phyloP scores from a whole-genome alignment of 2,329 filamentous ascomycete species.

The Ophiosphaerella herpotricha region DNA sequence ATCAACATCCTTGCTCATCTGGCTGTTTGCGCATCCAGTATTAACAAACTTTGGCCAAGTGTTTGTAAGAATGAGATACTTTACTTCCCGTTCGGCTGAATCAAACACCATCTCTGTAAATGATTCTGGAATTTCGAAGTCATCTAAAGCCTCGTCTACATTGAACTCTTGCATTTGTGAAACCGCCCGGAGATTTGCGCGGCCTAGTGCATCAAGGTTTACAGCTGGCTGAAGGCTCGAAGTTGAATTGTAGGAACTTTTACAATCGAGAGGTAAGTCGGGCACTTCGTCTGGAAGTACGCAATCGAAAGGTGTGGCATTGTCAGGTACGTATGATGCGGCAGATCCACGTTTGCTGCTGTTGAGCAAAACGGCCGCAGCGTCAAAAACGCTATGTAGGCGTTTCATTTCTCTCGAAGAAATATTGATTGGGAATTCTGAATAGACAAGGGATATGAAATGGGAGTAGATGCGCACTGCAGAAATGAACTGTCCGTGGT shows the following conservation, averaged over 20 bases:
- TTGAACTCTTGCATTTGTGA: constrained; percentile 23
- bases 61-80: constrained; percentile 43
- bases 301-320: constrained; percentile 36
- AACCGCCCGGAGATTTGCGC: constrained; percentile 34
- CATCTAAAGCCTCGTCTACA: constrained; percentile 19
- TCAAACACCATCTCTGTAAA: constrained; percentile 39
- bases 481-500: constrained; percentile 32
- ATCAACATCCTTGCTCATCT: constrained; percentile 17
- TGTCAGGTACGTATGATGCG: constrained; percentile 21
- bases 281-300: constrained; percentile 9
- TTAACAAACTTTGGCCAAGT: constrained; percentile 46
- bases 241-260: constrained; percentile 20
- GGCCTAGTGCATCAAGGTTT: constrained; percentile 33
- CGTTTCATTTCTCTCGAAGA: constrained; percentile 34
- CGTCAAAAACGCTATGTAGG: constrained; percentile 33
- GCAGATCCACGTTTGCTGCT: constrained; percentile 22
- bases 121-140: constrained; percentile 26
- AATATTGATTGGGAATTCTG: constrained; percentile 45
- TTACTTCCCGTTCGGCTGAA: constrained; percentile 38
- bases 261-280: constrained; percentile 17
- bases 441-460: constrained; percentile 40
- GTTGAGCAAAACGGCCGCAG: constrained; percentile 24
- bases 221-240: constrained; percentile 19
- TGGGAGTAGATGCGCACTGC: constrained; percentile 40
- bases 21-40: constrained; percentile 24